A percentile compares a stretch with the other conserved stretches of the same genome.
These are phyloP conservation scores for Choiromyces venosus DNA, from an alignment of 495 filamentous ascomycete species.

Conservation along the genomic window DNA sequence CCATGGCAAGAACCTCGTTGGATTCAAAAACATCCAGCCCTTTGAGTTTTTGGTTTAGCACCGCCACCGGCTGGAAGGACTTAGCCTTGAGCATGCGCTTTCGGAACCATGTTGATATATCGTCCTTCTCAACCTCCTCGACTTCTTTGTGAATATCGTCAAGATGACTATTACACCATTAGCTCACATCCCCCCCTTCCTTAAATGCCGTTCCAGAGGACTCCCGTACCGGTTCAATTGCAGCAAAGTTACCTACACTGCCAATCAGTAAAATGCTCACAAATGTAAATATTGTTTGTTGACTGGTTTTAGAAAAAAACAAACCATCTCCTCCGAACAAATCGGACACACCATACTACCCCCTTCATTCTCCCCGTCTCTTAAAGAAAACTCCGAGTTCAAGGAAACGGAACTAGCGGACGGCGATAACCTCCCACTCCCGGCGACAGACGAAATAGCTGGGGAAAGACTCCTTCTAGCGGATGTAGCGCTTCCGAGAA, in stretches of 20 bases:
- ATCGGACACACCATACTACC: conserved; percentile 82
- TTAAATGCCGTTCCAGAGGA: not conserved
- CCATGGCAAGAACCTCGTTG: conserved; percentile 60
- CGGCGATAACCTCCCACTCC: conserved; percentile 51
- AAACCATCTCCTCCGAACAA: conserved; percentile 93
- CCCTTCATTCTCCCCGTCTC: conserved; percentile 52
- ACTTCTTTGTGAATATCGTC: conserved; percentile 91
- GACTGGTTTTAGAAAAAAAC: conserved; percentile 16
- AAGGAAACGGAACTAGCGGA: conserved; percentile 57
- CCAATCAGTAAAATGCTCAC: conserved; percentile 13
- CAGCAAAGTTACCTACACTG: conserved; percentile 70
- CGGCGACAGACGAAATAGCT: conserved; percentile 16
- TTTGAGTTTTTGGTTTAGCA: conserved; percentile 90
- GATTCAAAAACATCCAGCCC: conserved; percentile 97
- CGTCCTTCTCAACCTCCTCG: conserved; percentile 88
- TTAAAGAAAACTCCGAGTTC: conserved; percentile 57
- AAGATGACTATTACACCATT: conserved; percentile 60
- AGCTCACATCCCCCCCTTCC: not conserved
- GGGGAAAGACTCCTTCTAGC: conserved; percentile 32
- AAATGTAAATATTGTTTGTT: conserved; percentile 18
- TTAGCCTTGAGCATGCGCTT: conserved; percentile 94
- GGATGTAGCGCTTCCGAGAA: conserved; percentile 30
- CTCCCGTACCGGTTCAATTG: conserved; percentile 74
- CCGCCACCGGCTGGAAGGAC: conserved; percentile 86
- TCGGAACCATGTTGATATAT: conserved; percentile 98